Base-by-base conservation (phyloP, 2,329 filamentous ascomycete genomes). In the Fusarium miscanthi region DNA sequence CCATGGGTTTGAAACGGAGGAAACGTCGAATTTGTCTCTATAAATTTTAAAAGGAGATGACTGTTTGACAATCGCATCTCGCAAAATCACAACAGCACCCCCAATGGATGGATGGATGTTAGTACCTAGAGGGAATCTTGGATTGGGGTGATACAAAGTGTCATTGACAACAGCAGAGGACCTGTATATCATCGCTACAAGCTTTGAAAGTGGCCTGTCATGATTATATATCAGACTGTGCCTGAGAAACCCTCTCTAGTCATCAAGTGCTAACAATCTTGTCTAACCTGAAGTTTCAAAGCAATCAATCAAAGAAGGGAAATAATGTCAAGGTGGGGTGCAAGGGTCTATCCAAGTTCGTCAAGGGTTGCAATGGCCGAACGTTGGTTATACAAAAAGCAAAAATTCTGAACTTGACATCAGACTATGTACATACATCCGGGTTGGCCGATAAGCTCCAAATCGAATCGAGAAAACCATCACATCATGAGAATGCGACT, bases 351-450 rank as follows among this genome's bases (percentile, higher is more conserved):
- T 5, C 49, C 12, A 43, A 51, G 68, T 56, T 51, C 31, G 40
- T 59, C 57, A 71, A 59, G 67, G 69, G 68, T 68, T 46, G 23
- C 48, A 63, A 48, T 33, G 58, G 38, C 45, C 27, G 45, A 57
- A 31, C 48, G 40, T 43, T 45, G 49, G 59, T 69, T 54, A 21
- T 23, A 52, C 64, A 31, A 48, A 41, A 48, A 63, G 51, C 45
- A 57, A 59, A 63, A 49, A 62, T 41, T n/a, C 27, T 43, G n/a
- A 33, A 30, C 21, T 45, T 42, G 41, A 49, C 40, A 61, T 42
- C 23, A 58, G 41, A 59, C n/a, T 53, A 53, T 10, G 10, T 30
- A 30, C 27, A 48, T 48, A 23, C 33, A 40, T 53, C n/a, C 49
- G 49, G 9, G 33, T n/a, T 52, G 49, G 19, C 35, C 42, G 59